A percentile compares a stretch with the other conserved stretches of the same genome.
phyloP scores from a whole-genome alignment of 2,329 filamentous ascomycete genomes.

The Venturia carpophila region DNA sequence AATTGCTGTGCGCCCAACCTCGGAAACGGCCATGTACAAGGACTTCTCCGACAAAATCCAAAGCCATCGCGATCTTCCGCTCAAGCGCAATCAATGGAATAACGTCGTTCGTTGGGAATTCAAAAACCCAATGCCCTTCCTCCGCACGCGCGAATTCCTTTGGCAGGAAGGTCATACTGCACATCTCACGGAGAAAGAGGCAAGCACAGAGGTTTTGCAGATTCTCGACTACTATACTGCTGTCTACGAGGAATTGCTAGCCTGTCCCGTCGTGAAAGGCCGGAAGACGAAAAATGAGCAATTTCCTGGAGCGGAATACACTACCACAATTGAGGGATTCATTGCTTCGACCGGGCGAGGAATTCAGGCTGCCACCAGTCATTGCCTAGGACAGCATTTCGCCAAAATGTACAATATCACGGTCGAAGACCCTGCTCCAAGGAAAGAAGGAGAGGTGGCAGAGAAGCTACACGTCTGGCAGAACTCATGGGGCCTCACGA shows the following conservation, averaged over 20 bases:
- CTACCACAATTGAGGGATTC: conserved; percentile 93
- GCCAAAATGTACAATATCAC: conserved; percentile 99
- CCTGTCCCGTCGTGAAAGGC: conserved; percentile 89
- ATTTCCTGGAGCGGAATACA: conserved; percentile 94
- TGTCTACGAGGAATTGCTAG: conserved; percentile 88
- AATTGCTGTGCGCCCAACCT: conserved; percentile 61
- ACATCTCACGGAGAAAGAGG: conserved; percentile 74
- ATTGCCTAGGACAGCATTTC: conserved; percentile 95
- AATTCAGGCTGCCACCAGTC: conserved; percentile 92
- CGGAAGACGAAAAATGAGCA: conserved; percentile 97
- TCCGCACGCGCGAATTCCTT: conserved; percentile 87
- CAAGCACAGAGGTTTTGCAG: conserved; percentile 78
- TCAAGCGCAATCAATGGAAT: conserved; percentile 98
- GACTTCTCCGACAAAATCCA: conserved; percentile 97
- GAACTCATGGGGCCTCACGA: conserved; percentile 98
- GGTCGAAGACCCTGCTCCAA: conserved; percentile 77
- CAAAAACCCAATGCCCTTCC: conserved; percentile 79
- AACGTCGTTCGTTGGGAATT: conserved; percentile 94
- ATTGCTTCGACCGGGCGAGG: conserved; percentile 92
- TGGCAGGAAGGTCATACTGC: conserved; percentile 98
- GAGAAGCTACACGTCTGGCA: conserved; percentile 86
- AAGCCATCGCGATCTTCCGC: conserved; percentile 86
- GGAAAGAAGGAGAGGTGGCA: conserved; percentile 51
- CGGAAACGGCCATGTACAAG: conserved; percentile 78
- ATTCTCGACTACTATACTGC: conserved; percentile 90